Evolutionary conservation across 192 early-diverging fungal genomes (phyloP).

Genomic region (Chytriomyces hyalinus): DNA sequence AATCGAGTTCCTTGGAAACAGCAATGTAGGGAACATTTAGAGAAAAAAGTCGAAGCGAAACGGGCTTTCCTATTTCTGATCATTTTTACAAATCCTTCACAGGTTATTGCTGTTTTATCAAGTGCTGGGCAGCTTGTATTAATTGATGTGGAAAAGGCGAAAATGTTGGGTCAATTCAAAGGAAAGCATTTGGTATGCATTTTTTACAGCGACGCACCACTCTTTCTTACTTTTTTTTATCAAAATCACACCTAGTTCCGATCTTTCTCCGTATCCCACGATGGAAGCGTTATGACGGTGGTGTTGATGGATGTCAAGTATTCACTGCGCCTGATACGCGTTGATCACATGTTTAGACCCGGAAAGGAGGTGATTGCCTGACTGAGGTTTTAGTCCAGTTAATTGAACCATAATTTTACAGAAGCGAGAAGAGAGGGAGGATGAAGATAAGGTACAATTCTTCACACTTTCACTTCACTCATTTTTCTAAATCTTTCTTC

Average conservation of each 20-base stretch:
- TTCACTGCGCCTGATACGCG: conserved; percentile 40
- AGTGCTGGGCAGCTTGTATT: conserved; percentile 52
- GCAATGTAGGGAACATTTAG: conserved; percentile 33
- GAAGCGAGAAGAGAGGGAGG: conserved; percentile 4
- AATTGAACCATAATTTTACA: too few species aligned
- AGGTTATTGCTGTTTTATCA: conserved; percentile 51
- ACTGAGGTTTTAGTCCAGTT: too few species aligned
- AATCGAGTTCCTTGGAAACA: conserved; percentile 48
- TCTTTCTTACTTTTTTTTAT: neutral
- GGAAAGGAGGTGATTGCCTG: neutral
- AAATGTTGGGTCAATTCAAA: conserved; percentile 46
- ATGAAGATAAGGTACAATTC: neutral
- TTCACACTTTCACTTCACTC: neutral
- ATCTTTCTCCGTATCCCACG: conserved; percentile 49
- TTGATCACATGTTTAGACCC: conserved; percentile 44
- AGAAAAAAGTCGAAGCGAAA: neutral
- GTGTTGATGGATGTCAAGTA: conserved; percentile 41
- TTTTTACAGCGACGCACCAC: neutral
- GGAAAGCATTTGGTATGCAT: conserved; percentile 35
- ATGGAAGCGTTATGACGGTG: conserved; percentile 47
- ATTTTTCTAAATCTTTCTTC: conserved; percentile 6
- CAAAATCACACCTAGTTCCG: conserved; percentile 36
- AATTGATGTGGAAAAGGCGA: conserved; percentile 47
- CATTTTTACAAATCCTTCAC: conserved; percentile 2
- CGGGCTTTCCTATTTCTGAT: neutral